phyloP scores from a whole-genome alignment of 2,329 filamentous ascomycete genomes.

The Penicillium capsulatum region DNA sequence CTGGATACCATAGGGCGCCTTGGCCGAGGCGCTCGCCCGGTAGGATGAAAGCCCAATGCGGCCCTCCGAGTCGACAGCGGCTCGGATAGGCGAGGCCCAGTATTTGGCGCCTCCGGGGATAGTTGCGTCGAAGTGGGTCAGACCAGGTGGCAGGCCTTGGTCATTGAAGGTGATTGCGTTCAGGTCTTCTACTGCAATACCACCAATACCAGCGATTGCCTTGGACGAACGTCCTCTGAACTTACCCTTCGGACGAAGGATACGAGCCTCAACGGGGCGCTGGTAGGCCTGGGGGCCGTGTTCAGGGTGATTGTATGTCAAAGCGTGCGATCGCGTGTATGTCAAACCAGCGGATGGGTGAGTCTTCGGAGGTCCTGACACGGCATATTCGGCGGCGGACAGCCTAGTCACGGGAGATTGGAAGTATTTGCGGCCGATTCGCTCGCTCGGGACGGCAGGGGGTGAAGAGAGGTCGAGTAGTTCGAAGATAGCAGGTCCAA shows the following conservation, averaged over 20 bases:
- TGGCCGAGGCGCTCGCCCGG: slow-evolving; percentile 31
- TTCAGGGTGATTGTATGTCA: slow-evolving; percentile 57
- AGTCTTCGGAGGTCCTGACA: slow-evolving; percentile 54
- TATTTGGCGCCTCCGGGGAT: slow-evolving; percentile 51
- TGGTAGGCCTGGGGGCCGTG: slow-evolving; percentile 55
- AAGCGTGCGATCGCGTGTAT: slow-evolving; percentile 54
- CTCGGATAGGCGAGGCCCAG: slow-evolving; percentile 48
- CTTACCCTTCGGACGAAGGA: slow-evolving; percentile 48
- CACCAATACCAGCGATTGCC: slow-evolving; percentile 40
- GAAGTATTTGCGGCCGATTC: slow-evolving; percentile 35
- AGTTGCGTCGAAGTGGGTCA: slow-evolving; percentile 43
- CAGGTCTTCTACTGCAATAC: slow-evolving; percentile 40
- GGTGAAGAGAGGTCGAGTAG: slow-evolving; percentile 55
- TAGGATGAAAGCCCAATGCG: slow-evolving; percentile 39
- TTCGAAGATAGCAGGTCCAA: slow-evolving; percentile 51
- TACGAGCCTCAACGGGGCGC: slow-evolving; percentile 54
- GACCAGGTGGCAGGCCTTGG: slow-evolving; percentile 39
- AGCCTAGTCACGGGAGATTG: slow-evolving; percentile 33
- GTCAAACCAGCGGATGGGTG: slow-evolving; percentile 63
- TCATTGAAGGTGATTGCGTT: slow-evolving; percentile 33
- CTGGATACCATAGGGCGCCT: slow-evolving; percentile 36
- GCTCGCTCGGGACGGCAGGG: slow-evolving; percentile 35
- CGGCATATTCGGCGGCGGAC: slow-evolving; percentile 42
- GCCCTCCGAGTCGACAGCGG: slow-evolving; percentile 44
- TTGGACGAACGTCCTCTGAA: slow-evolving; percentile 31